Evolutionary conservation across 1,139 yeast genomes (phyloP).

Genomic region (Kodamaea suecica): DNA sequence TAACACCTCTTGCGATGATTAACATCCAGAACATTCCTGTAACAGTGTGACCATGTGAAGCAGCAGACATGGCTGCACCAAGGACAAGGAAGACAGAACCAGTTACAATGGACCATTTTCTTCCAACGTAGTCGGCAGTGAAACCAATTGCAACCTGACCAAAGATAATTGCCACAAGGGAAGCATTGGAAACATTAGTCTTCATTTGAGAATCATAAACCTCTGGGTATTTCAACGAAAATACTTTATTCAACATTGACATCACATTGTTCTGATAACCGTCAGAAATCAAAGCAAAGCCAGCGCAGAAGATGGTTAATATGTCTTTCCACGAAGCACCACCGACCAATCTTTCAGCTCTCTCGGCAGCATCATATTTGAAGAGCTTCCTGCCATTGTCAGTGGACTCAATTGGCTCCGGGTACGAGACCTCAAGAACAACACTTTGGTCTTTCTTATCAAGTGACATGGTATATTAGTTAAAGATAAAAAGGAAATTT

Average conservation of each 20-base stretch:
- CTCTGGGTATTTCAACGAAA: constrained; percentile 43
- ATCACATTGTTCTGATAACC: constrained; percentile 64
- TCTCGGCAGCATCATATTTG: constrained; percentile 33
- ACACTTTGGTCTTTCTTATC: neutral
- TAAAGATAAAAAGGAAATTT: too few species aligned
- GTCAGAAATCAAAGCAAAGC: constrained; percentile 59
- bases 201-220: constrained; percentile 42
- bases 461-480: too few species aligned
- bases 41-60: constrained; percentile 50
- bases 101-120: constrained; percentile 56
- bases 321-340: constrained; percentile 31
- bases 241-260: constrained; percentile 56
- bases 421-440: neutral
- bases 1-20: constrained; percentile 60
- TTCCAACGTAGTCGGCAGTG: constrained; percentile 54
- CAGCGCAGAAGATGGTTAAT: constrained; percentile 49
- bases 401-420: neutral
- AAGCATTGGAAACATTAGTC: constrained; percentile 57
- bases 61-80: constrained; percentile 57
- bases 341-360: constrained; percentile 29
- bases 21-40: constrained; percentile 74
- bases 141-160: constrained; percentile 57
- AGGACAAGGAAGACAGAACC: constrained; percentile 53
- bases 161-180: constrained; percentile 55
- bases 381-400: constrained; percentile 6